Conservation (phyloP, 257 asterid species). For the Nicotiana knightiana region DNA sequence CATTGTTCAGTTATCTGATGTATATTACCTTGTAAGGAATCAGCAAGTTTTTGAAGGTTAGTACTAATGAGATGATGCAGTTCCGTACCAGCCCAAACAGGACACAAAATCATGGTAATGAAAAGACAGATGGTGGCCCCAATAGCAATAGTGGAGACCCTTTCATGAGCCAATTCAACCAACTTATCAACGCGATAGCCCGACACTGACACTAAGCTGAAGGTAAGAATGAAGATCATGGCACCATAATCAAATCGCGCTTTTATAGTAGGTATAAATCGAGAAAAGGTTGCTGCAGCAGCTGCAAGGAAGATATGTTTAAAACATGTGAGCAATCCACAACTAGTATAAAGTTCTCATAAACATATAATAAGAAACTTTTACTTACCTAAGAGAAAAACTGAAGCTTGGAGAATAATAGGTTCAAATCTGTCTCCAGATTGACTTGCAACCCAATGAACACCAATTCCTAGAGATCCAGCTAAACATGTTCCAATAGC, state of each 20-base stretch:
- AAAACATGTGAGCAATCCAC: neutral
- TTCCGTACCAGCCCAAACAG: constrained; percentile 86
- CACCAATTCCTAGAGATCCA: constrained; percentile 79
- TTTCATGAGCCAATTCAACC: constrained; percentile 59
- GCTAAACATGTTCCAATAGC: constrained; percentile 55
- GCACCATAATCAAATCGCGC: constrained; percentile 78
- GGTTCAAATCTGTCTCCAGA: constrained; percentile 59
- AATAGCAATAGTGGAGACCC: constrained; percentile 63
- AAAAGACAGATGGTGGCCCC: constrained; percentile 70
- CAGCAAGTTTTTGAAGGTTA: constrained; percentile 66
- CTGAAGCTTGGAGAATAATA: constrained; percentile 56
- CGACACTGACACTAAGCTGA: constrained; percentile 76
- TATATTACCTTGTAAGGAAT: constrained; percentile 62
- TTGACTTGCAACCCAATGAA: constrained; percentile 75
- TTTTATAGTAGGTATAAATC: constrained; percentile 73
- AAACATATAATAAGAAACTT: neutral
- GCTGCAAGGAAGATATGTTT: constrained; percentile 39
- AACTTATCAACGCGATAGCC: constrained; percentile 76
- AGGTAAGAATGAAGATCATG: constrained; percentile 75
- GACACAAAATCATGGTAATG: constrained; percentile 47
- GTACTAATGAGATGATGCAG: constrained; percentile 52
- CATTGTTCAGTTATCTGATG: neutral
- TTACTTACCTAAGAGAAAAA: constrained; percentile 58
- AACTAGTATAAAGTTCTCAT: neutral
- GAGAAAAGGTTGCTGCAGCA: constrained; percentile 68